Conservation (phyloP, 495 filamentous ascomycete genomes). For the Aspergillus campestris region DNA sequence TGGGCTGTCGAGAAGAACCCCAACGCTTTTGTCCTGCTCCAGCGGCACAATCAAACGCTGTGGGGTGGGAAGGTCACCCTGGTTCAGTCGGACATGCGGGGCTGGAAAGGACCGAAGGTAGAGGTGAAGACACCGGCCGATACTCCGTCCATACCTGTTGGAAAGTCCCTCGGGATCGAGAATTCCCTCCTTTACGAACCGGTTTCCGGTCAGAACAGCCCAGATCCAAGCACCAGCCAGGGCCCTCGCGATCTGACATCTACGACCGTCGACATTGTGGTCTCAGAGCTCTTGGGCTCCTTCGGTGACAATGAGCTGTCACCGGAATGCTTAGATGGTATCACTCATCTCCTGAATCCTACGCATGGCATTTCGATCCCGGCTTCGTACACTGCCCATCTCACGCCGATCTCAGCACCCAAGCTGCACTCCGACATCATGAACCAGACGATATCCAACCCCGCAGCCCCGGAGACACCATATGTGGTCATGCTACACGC, state of each 20-base stretch:
- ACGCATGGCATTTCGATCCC: slow-evolving; percentile 88
- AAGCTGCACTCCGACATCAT: slow-evolving; percentile 74
- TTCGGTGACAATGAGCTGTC: slow-evolving; percentile 89
- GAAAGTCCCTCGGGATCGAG: slow-evolving; percentile 28
- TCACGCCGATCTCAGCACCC: slow-evolving; percentile 86
- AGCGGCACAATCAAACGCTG: slow-evolving; percentile 66
- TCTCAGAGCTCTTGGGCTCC: slow-evolving; percentile 89
- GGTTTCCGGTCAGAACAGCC: neutral
- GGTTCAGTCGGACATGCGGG: slow-evolving; percentile 94
- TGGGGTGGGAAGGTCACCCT: slow-evolving; percentile 74
- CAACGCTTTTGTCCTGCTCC: slow-evolving; percentile 87
- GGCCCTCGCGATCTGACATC: slow-evolving; percentile 14
- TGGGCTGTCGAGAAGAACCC: slow-evolving; percentile 98
- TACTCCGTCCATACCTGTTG: slow-evolving; percentile 13
- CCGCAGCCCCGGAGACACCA: slow-evolving; percentile 67
- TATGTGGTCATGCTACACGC: slow-evolving; percentile 92
- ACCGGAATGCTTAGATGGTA: slow-evolving; percentile 82
- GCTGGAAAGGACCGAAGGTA: slow-evolving; percentile 66
- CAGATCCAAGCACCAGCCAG: slow-evolving; percentile 14
- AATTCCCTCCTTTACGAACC: slow-evolving; percentile 18
- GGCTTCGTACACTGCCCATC: slow-evolving; percentile 78
- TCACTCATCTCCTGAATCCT: slow-evolving; percentile 74
- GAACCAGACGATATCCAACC: slow-evolving; percentile 49
- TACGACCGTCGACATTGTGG: slow-evolving; percentile 78
- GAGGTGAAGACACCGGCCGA: slow-evolving; percentile 8